phyloP scores from a whole-genome alignment of 371 early-diverging fungal species.

The Mucor racemosus region DNA sequence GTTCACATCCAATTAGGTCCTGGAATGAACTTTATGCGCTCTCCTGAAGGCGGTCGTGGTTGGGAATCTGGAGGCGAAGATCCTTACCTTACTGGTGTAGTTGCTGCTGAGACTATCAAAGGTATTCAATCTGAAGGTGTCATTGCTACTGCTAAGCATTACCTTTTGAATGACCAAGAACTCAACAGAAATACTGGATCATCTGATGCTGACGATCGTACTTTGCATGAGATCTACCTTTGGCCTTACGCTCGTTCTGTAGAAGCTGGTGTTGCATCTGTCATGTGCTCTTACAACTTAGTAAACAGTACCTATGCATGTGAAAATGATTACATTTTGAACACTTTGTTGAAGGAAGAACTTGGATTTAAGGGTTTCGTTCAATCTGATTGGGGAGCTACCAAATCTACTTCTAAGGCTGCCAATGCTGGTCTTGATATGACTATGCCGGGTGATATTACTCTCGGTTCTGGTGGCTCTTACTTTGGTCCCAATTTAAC shows the following conservation, averaged over 20 bases:
- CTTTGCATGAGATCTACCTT: slow-evolving; percentile 63
- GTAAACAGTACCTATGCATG: slow-evolving; percentile 57
- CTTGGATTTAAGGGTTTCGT: slow-evolving; percentile 56
- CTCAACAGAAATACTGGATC: slow-evolving; percentile 30
- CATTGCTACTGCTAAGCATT: slow-evolving; percentile 61
- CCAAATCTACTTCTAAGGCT: slow-evolving; percentile 32
- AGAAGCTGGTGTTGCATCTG: slow-evolving; percentile 57
- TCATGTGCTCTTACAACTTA: slow-evolving; percentile 67
- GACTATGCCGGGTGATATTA: slow-evolving; percentile 61
- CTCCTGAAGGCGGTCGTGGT: slow-evolving; percentile 58
- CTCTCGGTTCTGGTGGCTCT: slow-evolving; percentile 20
- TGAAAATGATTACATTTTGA: slow-evolving; percentile 51
- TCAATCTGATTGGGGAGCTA: slow-evolving; percentile 46
- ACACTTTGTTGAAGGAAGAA: slow-evolving; percentile 49
- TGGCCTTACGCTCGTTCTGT: slow-evolving; percentile 58
- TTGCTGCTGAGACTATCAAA: slow-evolving; percentile 33
- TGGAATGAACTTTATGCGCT: slow-evolving; percentile 45
- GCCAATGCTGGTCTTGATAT: slow-evolving; percentile 62
- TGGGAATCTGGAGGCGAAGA: slow-evolving; percentile 71
- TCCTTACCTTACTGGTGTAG: slow-evolving; percentile 58
- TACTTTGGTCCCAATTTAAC: slow-evolving; percentile 47
- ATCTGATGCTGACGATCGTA: slow-evolving; percentile 49
- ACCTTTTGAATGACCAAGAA: slow-evolving; percentile 57
- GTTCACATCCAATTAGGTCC: slow-evolving; percentile 57
- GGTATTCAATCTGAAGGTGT: slow-evolving; percentile 50